phyloP scores from a whole-genome alignment of 2,329 filamentous ascomycete species.

The Diaporthe batatas region DNA sequence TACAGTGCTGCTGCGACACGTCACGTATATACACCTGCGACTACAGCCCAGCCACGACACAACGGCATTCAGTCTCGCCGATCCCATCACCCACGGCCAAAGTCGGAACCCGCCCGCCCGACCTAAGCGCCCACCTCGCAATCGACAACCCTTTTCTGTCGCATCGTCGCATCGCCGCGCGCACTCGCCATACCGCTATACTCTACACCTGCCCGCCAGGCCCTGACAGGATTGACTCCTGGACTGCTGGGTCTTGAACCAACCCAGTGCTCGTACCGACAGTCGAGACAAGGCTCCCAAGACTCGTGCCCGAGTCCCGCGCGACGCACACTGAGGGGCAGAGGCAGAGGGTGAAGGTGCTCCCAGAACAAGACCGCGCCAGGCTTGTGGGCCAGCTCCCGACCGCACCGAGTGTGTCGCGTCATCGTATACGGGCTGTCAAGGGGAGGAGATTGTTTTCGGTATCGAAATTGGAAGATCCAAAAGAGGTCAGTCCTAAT shows the following conservation, averaged over 20 bases:
- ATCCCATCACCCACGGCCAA: conserved; percentile 15
- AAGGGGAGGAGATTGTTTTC: conserved; percentile 7
- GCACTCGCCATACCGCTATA: not conserved
- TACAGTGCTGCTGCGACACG: conserved; percentile 19
- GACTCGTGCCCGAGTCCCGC: conserved; percentile 4
- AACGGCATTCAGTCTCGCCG: conserved; percentile 10
- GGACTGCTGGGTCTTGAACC: not conserved
- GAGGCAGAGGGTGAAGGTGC: not conserved
- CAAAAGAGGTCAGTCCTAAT: conserved; percentile 32
- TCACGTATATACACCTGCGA: conserved; percentile 16
- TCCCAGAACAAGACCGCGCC: conserved; percentile 9
- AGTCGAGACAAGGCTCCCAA: not conserved
- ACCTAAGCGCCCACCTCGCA: conserved; percentile 21
- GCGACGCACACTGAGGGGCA: conserved; percentile 27
- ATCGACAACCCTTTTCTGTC: conserved; percentile 18
- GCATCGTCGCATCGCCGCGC: conserved; percentile 32
- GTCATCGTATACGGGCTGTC: conserved; percentile 26
- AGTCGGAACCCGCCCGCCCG: conserved; percentile 18
- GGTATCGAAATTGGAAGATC: not conserved
- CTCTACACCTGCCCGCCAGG: not conserved
- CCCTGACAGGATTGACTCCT: not conserved
- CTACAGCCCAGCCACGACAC: not conserved
- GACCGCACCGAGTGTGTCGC: conserved; percentile 14
- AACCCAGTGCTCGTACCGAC: not conserved
- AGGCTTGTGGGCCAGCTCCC: conserved; percentile 22